phyloP scores from a whole-genome alignment of 1,139 yeast species.

The Nakaseomyces delphensis region DNA sequence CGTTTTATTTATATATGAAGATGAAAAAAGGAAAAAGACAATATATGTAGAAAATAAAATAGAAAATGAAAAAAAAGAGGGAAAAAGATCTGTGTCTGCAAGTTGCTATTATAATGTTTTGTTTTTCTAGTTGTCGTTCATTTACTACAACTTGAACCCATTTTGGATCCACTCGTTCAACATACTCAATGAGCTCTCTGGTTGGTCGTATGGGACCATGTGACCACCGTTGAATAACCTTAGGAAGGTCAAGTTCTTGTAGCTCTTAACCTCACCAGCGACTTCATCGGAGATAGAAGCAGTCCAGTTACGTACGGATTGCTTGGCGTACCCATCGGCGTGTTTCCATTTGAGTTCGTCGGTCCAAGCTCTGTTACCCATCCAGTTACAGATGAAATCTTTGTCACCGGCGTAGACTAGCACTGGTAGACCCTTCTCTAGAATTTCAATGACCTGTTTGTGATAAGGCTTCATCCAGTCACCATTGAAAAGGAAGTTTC shows the following conservation, averaged over 20 bases:
- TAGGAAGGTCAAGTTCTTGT: slow-evolving; percentile 48
- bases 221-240: slow-evolving; percentile 63
- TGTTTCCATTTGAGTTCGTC: slow-evolving; percentile 61
- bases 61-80: too few relatives aligned
- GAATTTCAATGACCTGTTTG: slow-evolving; percentile 47
- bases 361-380: slow-evolving; percentile 81
- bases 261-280: slow-evolving; percentile 53
- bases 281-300: slow-evolving; percentile 35
- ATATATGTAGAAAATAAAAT: too few relatives aligned
- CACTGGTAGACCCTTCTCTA: slow-evolving; percentile 56
- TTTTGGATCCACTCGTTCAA: slow-evolving; percentile 61
- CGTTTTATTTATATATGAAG: too few relatives aligned
- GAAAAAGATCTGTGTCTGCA: neutral
- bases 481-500: slow-evolving; percentile 76
- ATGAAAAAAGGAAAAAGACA: too few relatives aligned
- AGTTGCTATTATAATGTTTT: neutral
- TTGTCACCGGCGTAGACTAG: slow-evolving; percentile 79
- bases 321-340: slow-evolving; percentile 41
- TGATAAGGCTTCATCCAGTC: slow-evolving; percentile 89
- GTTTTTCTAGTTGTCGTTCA: neutral
- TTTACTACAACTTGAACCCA: neutral
- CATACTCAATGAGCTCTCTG: slow-evolving; percentile 64
- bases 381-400: slow-evolving; percentile 81
- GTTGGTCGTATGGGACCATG: slow-evolving; percentile 79
- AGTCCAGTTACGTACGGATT: slow-evolving; percentile 35